These are phyloP conservation scores for Rhodotorula sp. DNA, from an alignment of 1,284 basidiomycete genomes.

Conservation along the genomic window DNA sequence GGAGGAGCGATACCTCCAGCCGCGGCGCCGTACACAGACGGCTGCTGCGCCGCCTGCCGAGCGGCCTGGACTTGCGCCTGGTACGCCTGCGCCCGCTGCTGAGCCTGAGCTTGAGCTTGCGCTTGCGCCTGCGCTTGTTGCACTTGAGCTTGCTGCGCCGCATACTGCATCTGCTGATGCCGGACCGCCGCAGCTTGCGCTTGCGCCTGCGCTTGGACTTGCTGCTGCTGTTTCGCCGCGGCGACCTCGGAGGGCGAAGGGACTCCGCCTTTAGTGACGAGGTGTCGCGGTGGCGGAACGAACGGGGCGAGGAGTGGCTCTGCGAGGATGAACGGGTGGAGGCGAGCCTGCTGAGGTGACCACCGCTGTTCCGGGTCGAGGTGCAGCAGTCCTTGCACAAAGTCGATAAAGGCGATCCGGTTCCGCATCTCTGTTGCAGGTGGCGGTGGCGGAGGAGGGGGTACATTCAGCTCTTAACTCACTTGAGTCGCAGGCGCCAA, in stretches of 20 bases:
- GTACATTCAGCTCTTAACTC: background rate
- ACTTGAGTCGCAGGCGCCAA: too few relatives aligned
- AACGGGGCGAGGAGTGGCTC: slow-evolving; percentile 56
- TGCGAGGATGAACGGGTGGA: slow-evolving; percentile 97
- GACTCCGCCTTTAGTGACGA: slow-evolving; percentile 17
- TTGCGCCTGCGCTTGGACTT: slow-evolving; percentile 14
- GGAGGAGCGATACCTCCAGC: slow-evolving; percentile 15
- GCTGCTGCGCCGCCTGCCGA: slow-evolving; percentile 20
- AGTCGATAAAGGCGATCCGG: slow-evolving; percentile 92
- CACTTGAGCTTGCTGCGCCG: background rate
- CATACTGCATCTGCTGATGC: slow-evolving; percentile 8
- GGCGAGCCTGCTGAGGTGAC: slow-evolving; percentile 93
- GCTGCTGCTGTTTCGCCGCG: slow-evolving; percentile 71
- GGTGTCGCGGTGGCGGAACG: slow-evolving; percentile 44
- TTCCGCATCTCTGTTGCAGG: slow-evolving; percentile 75
- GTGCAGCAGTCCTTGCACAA: slow-evolving; percentile 89
- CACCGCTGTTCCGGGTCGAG: slow-evolving; percentile 92
- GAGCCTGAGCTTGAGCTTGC: slow-evolving; percentile 67
- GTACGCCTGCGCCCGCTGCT: slow-evolving; percentile 48
- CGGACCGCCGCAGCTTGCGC: slow-evolving; percentile 2
- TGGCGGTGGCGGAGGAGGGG: background rate
- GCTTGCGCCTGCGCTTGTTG: background rate
- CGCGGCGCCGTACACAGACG: slow-evolving; percentile 24
- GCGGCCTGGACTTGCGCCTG: slow-evolving; percentile 7
- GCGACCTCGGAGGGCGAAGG: slow-evolving; percentile 7